Conservation (phyloP, 495 filamentous ascomycete genomes). For the Xylaria scruposa region DNA sequence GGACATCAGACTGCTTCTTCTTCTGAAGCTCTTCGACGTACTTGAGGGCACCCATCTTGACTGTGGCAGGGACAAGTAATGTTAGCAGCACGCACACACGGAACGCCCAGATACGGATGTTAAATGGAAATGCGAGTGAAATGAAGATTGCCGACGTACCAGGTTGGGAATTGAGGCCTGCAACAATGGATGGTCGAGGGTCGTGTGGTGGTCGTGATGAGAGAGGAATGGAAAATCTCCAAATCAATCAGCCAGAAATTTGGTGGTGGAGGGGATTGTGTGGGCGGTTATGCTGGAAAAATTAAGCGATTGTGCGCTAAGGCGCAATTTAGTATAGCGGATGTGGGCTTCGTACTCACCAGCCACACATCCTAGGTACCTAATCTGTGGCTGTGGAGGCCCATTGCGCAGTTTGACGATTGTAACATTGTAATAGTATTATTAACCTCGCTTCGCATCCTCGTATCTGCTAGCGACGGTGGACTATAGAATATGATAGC, state of each 20-base stretch:
- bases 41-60: conserved; percentile 91
- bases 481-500: neutral
- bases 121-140: neutral
- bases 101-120: conserved; percentile 17
- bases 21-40: conserved; percentile 99
- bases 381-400: conserved; percentile 1
- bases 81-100: conserved; percentile 34
- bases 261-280: conserved; percentile 36
- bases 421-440: neutral
- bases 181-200: conserved; percentile 43
- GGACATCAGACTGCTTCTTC: conserved; percentile 99
- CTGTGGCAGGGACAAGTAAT: conserved; percentile 33
- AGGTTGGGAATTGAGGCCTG: conserved; percentile 44
- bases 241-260: conserved; percentile 38
- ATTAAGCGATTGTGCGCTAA: conserved; percentile 41
- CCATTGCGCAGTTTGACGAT: too few relatives aligned
- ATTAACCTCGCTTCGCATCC: neutral
- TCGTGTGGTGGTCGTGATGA: conserved; percentile 38
- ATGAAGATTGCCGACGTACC: conserved; percentile 33
- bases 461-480: neutral
- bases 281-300: conserved; percentile 31
- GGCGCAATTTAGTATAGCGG: neutral
- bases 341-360: neutral
- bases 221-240: conserved; percentile 35
- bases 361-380: neutral